These are phyloP conservation scores for Pinus taeda DNA, from an alignment of 75 land plant genomes.

Conservation along the genomic window DNA sequence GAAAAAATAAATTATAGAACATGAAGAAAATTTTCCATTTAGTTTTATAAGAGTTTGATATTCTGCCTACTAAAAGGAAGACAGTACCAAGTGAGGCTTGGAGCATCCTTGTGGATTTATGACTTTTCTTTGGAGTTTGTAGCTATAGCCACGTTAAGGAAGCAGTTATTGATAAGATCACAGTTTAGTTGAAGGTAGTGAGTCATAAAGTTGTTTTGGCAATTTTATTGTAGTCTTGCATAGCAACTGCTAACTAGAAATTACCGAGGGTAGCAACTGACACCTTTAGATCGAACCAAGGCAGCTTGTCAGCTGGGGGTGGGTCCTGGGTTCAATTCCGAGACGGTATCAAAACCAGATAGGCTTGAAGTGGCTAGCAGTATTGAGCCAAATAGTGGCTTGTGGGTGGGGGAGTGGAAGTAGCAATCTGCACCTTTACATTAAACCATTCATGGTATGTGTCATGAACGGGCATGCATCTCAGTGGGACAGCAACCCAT, in stretches of 20 bases:
- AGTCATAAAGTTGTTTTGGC: no score
- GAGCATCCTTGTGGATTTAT: background rate
- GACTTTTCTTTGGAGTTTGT: background rate
- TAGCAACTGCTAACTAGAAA: background rate
- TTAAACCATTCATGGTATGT: no score
- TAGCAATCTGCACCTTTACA: no score
- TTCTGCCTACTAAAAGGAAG: background rate
- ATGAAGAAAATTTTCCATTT: background rate
- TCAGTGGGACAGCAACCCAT: no score
- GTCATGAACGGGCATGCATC: no score
- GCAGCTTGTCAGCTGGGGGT: background rate
- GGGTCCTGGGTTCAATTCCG: background rate
- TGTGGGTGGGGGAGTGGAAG: no score
- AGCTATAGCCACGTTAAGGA: background rate
- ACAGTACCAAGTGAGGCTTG: background rate
- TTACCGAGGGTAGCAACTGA: background rate
- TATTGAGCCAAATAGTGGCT: no score
- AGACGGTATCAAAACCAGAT: no score
- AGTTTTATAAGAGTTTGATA: background rate
- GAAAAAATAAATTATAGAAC: no score
- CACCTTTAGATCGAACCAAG: background rate
- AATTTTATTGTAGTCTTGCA: background rate
- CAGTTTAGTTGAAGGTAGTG: no score
- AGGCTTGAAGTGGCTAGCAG: background rate
- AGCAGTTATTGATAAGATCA: no score